Conservation (phyloP, 2,329 filamentous ascomycete species). For the Pestalotiopsis sp. region DNA sequence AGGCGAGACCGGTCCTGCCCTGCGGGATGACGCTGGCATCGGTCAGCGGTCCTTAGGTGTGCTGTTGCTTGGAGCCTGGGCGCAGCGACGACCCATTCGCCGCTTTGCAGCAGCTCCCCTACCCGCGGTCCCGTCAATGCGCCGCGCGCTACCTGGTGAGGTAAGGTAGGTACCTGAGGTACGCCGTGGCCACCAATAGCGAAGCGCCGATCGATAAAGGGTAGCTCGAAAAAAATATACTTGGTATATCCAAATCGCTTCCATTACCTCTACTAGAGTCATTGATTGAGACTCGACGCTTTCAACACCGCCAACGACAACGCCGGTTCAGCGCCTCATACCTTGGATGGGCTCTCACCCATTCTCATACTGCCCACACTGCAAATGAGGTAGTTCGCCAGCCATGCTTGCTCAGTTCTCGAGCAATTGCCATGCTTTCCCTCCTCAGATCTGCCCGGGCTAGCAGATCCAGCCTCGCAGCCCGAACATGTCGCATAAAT, state of each 20-base stretch:
- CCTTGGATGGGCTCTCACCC: not conserved
- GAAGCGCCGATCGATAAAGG: not conserved
- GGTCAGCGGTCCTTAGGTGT: not conserved
- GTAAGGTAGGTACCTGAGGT: not conserved
- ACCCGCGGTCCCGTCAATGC: not conserved
- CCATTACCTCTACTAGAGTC: not conserved
- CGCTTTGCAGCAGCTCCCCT: not conserved
- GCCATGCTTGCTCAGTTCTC: constrained; percentile 23
- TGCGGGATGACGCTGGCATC: not conserved
- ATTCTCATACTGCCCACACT: not conserved
- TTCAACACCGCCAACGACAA: not conserved
- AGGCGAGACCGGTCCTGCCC: not conserved
- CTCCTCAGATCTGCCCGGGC: constrained; percentile 24
- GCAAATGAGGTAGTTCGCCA: constrained; percentile 12
- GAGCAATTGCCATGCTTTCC: constrained; percentile 27
- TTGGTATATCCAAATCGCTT: not conserved
- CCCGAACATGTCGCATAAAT: constrained; percentile 19
- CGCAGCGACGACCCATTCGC: not conserved
- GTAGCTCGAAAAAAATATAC: not conserved
- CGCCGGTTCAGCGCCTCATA: not conserved
- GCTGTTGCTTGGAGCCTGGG: not conserved
- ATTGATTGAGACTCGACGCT: not conserved
- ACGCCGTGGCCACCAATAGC: not conserved
- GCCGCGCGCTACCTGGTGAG: not conserved
- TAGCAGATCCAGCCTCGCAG: constrained; percentile 21